Evolutionary conservation across 495 filamentous ascomycete species (phyloP), one percentile per base, ranked within the genome.

Genomic region (Penicillium samsonianum): DNA sequence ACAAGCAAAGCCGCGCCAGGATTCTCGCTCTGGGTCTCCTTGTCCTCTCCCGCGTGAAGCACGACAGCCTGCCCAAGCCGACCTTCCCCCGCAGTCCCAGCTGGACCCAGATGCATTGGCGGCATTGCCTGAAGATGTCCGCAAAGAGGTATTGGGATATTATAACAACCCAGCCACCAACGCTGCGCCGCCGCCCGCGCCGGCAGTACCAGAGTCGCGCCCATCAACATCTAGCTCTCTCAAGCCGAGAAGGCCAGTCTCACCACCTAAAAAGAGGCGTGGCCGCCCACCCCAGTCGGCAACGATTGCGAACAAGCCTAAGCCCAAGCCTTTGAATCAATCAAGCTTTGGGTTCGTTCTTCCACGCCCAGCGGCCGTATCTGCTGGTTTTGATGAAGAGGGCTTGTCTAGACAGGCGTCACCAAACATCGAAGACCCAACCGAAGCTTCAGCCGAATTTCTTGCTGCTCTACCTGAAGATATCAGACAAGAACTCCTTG

Each of bases 401-500:
- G 31, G 30, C 2, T 42, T 54, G 4, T 56, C 67, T 5, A 47
- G 60, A 30, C 64, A 65, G 38, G 28, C 57, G 11, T 65, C 67
- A 28, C 62, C 66, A 17, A 58, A 57, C 5, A 19, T 53, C 12
- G 67, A 67, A 30, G 55, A 65, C 7, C 47, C 69, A 41, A 67
- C 75, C 8, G 81, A 82, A 8, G 68, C 90, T 7, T 89, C 91
- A 46, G 74, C 79, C 0, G 84, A 84, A 6, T 92, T 94, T 71
- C 84, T 96, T 31, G 84, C 87, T 12, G 91, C 90, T 20, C 75
- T 96, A 0, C 92, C 92, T 0, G 86, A 89, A 53, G 89, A 96
- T 50, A 81, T 96, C 47, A 84, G 90, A 33, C 71, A 70, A 20
- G 92, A 96, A 74, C 79, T 96, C 14, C 68, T 96, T 9, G 84